These are phyloP conservation scores for Myriosclerotinia scirpicola DNA, from an alignment of 2,329 filamentous ascomycete genomes.

Conservation along the genomic window DNA sequence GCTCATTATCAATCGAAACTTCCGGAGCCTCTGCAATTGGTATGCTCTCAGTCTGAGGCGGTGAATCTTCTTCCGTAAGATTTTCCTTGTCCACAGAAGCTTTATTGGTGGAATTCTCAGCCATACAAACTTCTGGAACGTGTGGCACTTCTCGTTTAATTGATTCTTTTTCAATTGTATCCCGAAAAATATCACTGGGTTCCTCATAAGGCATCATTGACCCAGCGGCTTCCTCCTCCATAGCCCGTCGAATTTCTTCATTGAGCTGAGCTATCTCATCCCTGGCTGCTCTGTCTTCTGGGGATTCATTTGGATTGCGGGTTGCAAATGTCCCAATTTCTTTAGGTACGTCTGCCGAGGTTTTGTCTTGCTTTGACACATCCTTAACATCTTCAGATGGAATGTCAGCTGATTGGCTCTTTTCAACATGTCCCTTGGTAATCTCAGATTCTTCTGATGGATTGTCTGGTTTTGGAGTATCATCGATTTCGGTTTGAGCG, in stretches of 20 bases:
- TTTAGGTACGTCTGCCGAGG: not conserved
- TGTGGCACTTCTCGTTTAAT: not conserved
- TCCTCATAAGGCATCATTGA: constrained; percentile 8
- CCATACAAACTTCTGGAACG: not conserved
- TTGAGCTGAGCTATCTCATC: constrained; percentile 21
- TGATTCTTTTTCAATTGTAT: not conserved
- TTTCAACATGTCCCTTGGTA: not conserved
- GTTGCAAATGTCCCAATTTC: no score
- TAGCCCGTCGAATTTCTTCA: constrained; percentile 20
- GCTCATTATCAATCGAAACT: not conserved
- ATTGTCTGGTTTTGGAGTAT: not conserved
- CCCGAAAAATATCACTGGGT: not conserved
- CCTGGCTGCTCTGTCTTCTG: constrained; percentile 17
- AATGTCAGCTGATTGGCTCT: not conserved
- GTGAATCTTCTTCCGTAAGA: not conserved
- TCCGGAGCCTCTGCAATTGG: not conserved
- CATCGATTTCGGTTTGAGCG: not conserved
- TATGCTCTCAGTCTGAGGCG: not conserved
- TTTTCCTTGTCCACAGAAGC: not conserved
- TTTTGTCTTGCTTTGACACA: not conserved
- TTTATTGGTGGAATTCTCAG: not conserved
- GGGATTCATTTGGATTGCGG: not conserved
- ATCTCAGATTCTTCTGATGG: not conserved
- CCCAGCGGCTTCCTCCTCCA: constrained; percentile 14
- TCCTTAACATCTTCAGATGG: not conserved